Evolutionary conservation across 768 basidiomycete species (phyloP).

Genomic region (Kwoniella bestiolae): DNA sequence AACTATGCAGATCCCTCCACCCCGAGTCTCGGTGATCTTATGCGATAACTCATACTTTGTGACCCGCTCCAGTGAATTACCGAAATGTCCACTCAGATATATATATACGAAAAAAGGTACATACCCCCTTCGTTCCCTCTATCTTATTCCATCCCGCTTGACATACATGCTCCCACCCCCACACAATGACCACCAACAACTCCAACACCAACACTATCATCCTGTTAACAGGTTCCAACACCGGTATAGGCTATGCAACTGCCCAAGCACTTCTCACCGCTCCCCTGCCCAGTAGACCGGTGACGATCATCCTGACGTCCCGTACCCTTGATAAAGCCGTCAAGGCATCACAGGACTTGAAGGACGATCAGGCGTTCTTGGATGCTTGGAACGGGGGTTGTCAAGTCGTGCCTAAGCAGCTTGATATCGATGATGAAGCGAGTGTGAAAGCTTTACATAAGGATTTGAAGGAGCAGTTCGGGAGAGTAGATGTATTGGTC

Average conservation of each 20-base stretch:
- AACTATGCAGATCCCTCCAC: no score
- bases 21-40: background rate
- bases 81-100: no score
- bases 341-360: constrained; percentile 8
- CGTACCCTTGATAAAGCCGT: constrained; percentile 19
- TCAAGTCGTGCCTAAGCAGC: constrained; percentile 12
- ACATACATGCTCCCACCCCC: background rate
- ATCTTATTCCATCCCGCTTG: background rate
- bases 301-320: constrained; percentile 24
- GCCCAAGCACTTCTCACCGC: constrained; percentile 30
- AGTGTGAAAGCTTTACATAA: constrained; percentile 11
- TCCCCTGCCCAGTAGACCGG: background rate
- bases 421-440: constrained; percentile 28
- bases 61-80: no score
- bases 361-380: background rate
- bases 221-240: constrained; percentile 39
- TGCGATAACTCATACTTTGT: no score
- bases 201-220: constrained; percentile 25
- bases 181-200: background rate
- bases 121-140: no score
- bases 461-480: constrained; percentile 13
- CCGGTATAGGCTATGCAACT: constrained; percentile 34
- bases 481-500: constrained; percentile 29
- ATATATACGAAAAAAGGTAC: background rate
- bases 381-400: background rate